Base-by-base conservation (phyloP, 129 eudicot genomes). In the Centella asiatica region DNA sequence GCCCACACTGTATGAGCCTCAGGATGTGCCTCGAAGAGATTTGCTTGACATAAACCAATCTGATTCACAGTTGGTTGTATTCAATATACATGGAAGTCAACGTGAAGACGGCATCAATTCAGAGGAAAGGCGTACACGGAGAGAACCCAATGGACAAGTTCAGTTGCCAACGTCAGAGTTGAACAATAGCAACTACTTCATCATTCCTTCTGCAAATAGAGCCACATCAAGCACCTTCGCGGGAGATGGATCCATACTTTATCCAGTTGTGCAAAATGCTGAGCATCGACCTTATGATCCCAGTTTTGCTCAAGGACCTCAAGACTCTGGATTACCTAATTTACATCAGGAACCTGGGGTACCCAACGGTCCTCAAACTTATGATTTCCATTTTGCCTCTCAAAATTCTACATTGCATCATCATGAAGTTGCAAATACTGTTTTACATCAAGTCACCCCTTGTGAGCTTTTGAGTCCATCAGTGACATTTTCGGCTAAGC, bases 201-300 rank as follows among this genome's bases (percentile, higher is more conserved):
- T 47, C 50, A 57, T 68, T 72, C 75, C 68, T 45, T 31, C 66
- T 51, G 56, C 69, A 5, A 66, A 55, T 50, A 26, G 36, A 42
- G 12, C 44, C 5, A 34, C 79, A 1, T 48, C 60, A 44, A 20
- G 24, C 57, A 37, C 46, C 33, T 45, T 11, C 46, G 1, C 23
- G 11, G 66, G 64, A 5, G 65, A 54, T 9, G 32, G 49, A 24
- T 37, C 67, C 61, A 25, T 61, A 28, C 65, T 34, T 22, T 70
- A 76, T 60, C 83, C 80, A 39, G 71, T 27, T 18, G 74, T 71
- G 44, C 88, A 76, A 54, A 75, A 76, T 70, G 18, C 83, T 1
- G 80, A 74, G 15, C 33, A 58, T 34, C 20, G 17, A 40, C 63
- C 13, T n/a, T 57, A 19, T 58, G n/a, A 58, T 58, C 28, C 23